These are phyloP conservation scores for Beauveria caledonica DNA, from an alignment of 2,329 filamentous ascomycete genomes.

Conservation along the genomic window DNA sequence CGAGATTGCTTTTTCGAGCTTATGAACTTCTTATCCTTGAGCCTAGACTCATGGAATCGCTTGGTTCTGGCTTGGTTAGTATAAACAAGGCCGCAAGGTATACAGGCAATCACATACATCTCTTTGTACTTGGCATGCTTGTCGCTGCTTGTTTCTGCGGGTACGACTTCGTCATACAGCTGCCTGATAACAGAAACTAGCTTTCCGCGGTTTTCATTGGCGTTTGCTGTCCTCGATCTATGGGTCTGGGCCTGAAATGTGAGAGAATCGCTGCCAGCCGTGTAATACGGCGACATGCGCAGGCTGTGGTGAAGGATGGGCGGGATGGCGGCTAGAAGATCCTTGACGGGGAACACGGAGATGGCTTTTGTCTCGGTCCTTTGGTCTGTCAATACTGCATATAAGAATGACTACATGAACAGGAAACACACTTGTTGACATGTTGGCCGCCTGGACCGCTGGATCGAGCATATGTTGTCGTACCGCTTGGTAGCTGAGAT, in stretches of 20 bases:
- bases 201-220: slow-evolving; percentile 43
- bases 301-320: slow-evolving; percentile 38
- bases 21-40: slow-evolving; percentile 40
- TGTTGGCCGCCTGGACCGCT: slow-evolving; percentile 55
- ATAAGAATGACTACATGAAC: neutral
- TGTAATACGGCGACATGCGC: slow-evolving; percentile 47
- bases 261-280: slow-evolving; percentile 41
- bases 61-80: slow-evolving; percentile 32
- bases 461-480: slow-evolving; percentile 47
- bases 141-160: slow-evolving; percentile 35
- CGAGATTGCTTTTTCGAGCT: slow-evolving; percentile 43
- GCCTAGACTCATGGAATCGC: slow-evolving; percentile 34
- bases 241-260: slow-evolving; percentile 48
- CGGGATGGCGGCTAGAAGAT: slow-evolving; percentile 39
- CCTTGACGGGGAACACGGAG: slow-evolving; percentile 41
- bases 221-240: slow-evolving; percentile 43
- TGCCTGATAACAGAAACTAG: slow-evolving; percentile 38
- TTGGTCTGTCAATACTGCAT: slow-evolving; percentile 31
- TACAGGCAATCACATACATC: slow-evolving; percentile 28
- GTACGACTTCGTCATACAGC: slow-evolving; percentile 40
- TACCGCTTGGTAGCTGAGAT: slow-evolving; percentile 39
- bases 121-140: slow-evolving; percentile 41
- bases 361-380: slow-evolving; percentile 54
- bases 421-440: slow-evolving; percentile 47
- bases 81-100: neutral